These are phyloP conservation scores for Daedaleopsis sinensis DNA, from an alignment of 768 basidiomycete genomes.

Conservation along the genomic window DNA sequence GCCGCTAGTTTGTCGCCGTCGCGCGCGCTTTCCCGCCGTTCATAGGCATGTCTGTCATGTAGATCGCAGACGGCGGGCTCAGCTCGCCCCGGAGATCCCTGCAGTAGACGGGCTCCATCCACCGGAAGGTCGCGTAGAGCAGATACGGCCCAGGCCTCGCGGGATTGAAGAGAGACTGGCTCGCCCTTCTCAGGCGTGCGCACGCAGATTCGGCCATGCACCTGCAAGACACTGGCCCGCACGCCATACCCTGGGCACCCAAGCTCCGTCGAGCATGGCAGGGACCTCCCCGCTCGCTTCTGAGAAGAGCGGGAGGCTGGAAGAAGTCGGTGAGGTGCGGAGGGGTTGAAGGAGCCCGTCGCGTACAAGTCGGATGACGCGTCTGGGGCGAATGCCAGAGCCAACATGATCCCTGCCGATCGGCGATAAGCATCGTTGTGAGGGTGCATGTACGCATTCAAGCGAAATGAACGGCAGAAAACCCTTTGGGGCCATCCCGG, in stretches of 20 bases:
- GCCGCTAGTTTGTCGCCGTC: slow-evolving; percentile 68
- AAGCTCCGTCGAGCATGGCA: slow-evolving; percentile 66
- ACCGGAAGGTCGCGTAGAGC: too few species aligned
- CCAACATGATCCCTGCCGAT: slow-evolving; percentile 83
- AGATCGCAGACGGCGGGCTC: slow-evolving; percentile 44
- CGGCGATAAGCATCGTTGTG: too few species aligned
- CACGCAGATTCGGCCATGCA: slow-evolving; percentile 33
- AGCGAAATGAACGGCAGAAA: not conserved
- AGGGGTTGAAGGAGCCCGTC: slow-evolving; percentile 80
- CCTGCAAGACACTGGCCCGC: slow-evolving; percentile 63
- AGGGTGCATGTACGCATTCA: too few species aligned
- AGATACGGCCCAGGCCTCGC: too few species aligned
- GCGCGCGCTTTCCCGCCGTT: slow-evolving; percentile 1
- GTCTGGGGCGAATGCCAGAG: slow-evolving; percentile 84
- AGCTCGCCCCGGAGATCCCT: slow-evolving; percentile 75
- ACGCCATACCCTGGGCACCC: slow-evolving; percentile 36
- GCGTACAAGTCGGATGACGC: slow-evolving; percentile 78
- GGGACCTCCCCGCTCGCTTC: slow-evolving; percentile 58
- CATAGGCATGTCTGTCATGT: slow-evolving; percentile 10
- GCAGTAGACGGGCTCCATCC: slow-evolving; percentile 60
- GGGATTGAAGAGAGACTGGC: too few species aligned
- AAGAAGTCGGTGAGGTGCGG: slow-evolving; percentile 37
- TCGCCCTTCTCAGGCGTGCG: too few species aligned
- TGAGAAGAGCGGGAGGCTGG: slow-evolving; percentile 68
- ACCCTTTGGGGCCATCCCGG: slow-evolving; percentile 88